Base-by-base conservation (phyloP, 768 basidiomycete species). In the Floccularia luteovirens region DNA sequence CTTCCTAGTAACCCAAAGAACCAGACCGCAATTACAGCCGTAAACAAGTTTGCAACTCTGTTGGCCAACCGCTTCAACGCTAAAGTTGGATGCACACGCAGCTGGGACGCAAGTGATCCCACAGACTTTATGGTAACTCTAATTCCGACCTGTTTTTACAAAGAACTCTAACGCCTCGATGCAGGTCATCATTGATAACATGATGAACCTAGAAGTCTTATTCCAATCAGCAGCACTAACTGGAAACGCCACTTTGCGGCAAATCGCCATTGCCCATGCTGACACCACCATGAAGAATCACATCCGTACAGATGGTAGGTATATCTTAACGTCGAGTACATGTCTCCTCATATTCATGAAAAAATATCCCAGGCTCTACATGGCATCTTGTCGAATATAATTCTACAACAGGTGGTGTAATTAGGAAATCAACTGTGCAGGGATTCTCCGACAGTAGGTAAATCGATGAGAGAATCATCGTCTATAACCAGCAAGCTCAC, bases 161-260 rank as follows among this genome's bases (percentile, higher is more conserved):
- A 23, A 20, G 19, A 30, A 39, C 5, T 5, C n/a, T 16, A 11
- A 13, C 16, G 23, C 21, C 27, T 21, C 7, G 7, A 10, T n/a
- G n/a, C n/a, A 41, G 75, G 81, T 84, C 36, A 82, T 85, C 54
- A 82, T 84, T 33, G 82, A 85, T 60, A 83, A 82, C 53, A 82
- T 85, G 81, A 82, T 86, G 79, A 85, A 79, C 48, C 69, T 86
- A 14, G 79, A 84, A 56, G 63, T 81, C 12, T 56, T 83, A n/a
- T 77, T 77, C 51, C 66, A 66, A 4, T 74, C 75, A 4, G 74
- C 66, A 30, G 59, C 59, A n/a, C 57, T 83, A 17, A 83, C 78
- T 0, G 70, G 74, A 1, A 82, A 84, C 47, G 49, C 64, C 4
- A 81, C 75, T 0, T 58, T 82, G 12, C 62, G 67, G 16, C 57